A percentile compares a stretch with the other conserved stretches of the same genome.
phyloP scores from a whole-genome alignment of 108 stramenopile genomes.

The Chaetoceros muelleri region DNA sequence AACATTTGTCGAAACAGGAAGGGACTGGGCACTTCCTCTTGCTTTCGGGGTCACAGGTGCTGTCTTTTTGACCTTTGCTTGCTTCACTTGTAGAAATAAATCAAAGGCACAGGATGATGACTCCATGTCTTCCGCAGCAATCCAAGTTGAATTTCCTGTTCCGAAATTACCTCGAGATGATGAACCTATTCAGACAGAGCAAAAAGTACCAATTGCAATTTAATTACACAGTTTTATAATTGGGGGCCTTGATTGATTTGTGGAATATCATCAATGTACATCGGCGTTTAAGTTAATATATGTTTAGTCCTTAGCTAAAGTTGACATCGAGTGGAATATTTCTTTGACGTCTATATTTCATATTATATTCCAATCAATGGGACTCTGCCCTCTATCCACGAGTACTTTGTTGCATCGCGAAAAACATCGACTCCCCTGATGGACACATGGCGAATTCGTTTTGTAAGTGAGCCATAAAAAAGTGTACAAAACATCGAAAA shows the following conservation, averaged over 20 bases:
- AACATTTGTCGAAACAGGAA: too few species aligned
- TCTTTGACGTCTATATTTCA: too few species aligned
- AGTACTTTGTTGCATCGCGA: slow-evolving; percentile 53
- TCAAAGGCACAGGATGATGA: neutral
- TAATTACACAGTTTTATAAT: too few species aligned
- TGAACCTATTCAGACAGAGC: neutral
- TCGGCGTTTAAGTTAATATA: too few species aligned
- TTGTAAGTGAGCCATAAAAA: too few species aligned
- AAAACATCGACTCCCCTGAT: slow-evolving; percentile 54
- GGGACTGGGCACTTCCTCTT: too few species aligned
- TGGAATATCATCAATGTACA: too few species aligned
- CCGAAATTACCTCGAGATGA: neutral
- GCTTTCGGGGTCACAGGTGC: neutral
- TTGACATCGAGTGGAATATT: too few species aligned
- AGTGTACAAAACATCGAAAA: neutral
- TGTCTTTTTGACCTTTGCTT: neutral
- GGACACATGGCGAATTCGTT: neutral
- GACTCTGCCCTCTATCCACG: slow-evolving; percentile 29
- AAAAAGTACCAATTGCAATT: neutral
- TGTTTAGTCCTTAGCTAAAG: too few species aligned
- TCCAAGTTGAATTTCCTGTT: neutral
- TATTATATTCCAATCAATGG: slow-evolving; percentile 87
- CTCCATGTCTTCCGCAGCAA: neutral
- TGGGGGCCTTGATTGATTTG: too few species aligned
- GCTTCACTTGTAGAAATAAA: neutral